Conservation (phyloP, 176 grass and related monocot species). For the Oryza nivara region DNA sequence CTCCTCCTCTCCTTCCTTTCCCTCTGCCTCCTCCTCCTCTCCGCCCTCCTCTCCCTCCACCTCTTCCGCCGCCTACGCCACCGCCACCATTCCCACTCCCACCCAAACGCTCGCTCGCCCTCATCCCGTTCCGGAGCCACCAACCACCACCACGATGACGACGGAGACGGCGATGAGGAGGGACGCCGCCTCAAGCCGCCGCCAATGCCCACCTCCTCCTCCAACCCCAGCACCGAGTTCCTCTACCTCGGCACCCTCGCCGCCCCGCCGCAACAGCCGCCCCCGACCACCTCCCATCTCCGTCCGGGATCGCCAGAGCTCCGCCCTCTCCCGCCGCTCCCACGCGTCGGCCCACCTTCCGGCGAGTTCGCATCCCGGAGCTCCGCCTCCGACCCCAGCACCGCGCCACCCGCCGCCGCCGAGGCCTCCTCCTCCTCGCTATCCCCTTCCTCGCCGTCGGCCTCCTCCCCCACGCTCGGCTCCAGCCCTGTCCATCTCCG, state of each 20-base stretch:
- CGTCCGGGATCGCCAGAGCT: slow-evolving; percentile 59
- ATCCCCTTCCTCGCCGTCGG: slow-evolving; percentile 44
- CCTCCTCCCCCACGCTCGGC: slow-evolving; percentile 47
- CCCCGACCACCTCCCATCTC: not conserved
- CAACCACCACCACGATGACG: not conserved
- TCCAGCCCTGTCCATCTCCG: slow-evolving; percentile 52
- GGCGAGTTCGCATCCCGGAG: slow-evolving; percentile 56
- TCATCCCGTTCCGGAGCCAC: not conserved
- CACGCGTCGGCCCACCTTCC: slow-evolving; percentile 45
- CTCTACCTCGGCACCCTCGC: slow-evolving; percentile 66
- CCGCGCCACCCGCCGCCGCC: slow-evolving; percentile 34
- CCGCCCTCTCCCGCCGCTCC: slow-evolving; percentile 62
- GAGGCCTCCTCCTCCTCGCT: slow-evolving; percentile 43
- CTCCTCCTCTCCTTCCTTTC: slow-evolving; percentile 58
- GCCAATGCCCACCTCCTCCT: slow-evolving; percentile 57
- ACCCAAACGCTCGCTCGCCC: not conserved
- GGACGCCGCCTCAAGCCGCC: slow-evolving; percentile 61
- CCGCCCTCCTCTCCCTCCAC: slow-evolving; percentile 49
- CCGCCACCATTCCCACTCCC: not conserved
- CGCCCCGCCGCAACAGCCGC: not conserved
- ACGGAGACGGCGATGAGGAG: slow-evolving; percentile 43
- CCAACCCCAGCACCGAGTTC: slow-evolving; percentile 65
- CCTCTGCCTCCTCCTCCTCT: slow-evolving; percentile 49
- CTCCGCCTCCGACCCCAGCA: slow-evolving; percentile 37
- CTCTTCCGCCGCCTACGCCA: slow-evolving; percentile 49